Percentiles rank a stretch among this genome's conserved stretches.
Evolutionary conservation across 2,329 filamentous ascomycete genomes (phyloP).

Genomic region (Aspergillus arachidicola): DNA sequence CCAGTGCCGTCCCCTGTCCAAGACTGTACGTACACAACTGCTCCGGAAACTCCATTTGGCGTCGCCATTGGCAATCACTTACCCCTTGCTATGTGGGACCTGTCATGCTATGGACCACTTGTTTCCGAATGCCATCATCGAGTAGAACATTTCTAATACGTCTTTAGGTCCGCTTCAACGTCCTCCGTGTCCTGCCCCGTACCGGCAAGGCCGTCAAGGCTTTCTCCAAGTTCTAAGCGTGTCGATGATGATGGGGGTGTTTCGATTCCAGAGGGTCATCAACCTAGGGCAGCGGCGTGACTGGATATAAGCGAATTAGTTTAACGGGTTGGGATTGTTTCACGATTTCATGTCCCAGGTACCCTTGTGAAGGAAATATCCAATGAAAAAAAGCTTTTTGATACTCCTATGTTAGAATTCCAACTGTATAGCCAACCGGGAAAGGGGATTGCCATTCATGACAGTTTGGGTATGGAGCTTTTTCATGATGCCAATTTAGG

Average conservation of each 20-base stretch:
- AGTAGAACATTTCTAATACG: conserved; percentile 20
- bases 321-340: conserved; percentile 41
- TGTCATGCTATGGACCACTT: not conserved
- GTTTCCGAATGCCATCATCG: not conserved
- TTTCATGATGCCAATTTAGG: conserved; percentile 14
- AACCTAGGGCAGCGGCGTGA: conserved; percentile 42
- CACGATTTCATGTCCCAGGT: conserved; percentile 45
- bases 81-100: not conserved
- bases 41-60: not conserved
- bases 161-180: conserved; percentile 93
- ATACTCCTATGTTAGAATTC: conserved; percentile 30
- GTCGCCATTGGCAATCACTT: not conserved
- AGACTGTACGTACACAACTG: conserved; percentile 80
- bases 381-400: conserved; percentile 42
- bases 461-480: conserved; percentile 16
- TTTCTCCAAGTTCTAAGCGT: conserved; percentile 95
- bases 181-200: conserved; percentile 95
- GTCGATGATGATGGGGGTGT: conserved; percentile 33
- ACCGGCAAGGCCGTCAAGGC: conserved; percentile 97
- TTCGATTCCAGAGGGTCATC: conserved; percentile 30
- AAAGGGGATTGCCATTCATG: conserved; percentile 1
- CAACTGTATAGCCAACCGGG: conserved; percentile 23
- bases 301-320: conserved; percentile 41
- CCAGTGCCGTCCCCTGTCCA: conserved; percentile 98
- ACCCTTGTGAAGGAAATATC: conserved; percentile 45